Percentiles rank a stretch among this genome's conserved stretches.
These are phyloP conservation scores for Dactylellina cionopaga DNA, from an alignment of 2,329 filamentous ascomycete genomes.

Conservation along the genomic window DNA sequence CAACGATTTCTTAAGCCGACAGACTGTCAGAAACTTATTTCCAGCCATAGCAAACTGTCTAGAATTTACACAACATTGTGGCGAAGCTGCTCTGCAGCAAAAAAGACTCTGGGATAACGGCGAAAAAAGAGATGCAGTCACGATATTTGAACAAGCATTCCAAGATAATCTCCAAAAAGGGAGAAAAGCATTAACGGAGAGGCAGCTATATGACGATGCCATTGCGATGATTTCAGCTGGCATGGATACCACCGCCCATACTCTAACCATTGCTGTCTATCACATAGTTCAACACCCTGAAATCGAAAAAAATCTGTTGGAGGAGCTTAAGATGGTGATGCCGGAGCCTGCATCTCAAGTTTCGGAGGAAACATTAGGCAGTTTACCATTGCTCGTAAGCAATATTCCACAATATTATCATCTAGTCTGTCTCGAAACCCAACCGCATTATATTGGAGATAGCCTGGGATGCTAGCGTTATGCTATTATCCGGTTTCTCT, in stretches of 20 bases:
- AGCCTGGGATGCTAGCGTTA: no score
- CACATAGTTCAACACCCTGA: slow-evolving; percentile 25
- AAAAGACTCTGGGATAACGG: background rate
- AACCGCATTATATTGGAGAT: no score
- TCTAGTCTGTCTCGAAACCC: no score
- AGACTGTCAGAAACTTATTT: background rate
- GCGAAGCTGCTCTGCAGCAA: background rate
- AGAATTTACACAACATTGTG: background rate
- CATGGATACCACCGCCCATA: slow-evolving; percentile 28
- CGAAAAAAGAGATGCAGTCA: slow-evolving; percentile 9
- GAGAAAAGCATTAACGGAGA: slow-evolving; percentile 22
- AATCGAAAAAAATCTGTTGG: slow-evolving; percentile 10
- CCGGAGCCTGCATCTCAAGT: background rate
- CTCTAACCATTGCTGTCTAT: slow-evolving; percentile 13
- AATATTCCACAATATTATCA: no score
- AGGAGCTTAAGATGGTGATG: slow-evolving; percentile 32
- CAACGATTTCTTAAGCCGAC: background rate
- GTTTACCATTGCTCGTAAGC: slow-evolving; percentile 16
- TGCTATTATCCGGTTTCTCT: no score
- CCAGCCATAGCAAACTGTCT: background rate
- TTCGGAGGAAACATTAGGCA: slow-evolving; percentile 4
- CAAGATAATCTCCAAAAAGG: slow-evolving; percentile 27
- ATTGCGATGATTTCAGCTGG: slow-evolving; percentile 19
- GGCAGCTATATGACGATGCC: slow-evolving; percentile 5
- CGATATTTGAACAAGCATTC: slow-evolving; percentile 29